Base-by-base conservation (phyloP, 805 yeast genomes). In the Suhomyces tanzawaensis region DNA sequence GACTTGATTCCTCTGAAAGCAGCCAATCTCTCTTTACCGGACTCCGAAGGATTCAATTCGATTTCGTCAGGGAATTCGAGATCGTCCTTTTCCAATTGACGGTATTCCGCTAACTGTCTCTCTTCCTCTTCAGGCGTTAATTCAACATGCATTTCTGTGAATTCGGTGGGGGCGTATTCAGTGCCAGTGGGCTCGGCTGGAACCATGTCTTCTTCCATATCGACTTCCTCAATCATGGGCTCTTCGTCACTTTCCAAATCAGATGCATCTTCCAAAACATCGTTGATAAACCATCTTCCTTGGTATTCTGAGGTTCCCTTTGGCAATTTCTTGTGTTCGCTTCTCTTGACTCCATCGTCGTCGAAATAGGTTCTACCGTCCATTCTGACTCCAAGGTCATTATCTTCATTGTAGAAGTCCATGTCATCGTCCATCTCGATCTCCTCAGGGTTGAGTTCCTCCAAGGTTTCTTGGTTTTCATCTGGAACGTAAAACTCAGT, bases 1-100 rank as follows among this genome's bases (percentile, higher is more conserved):
- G 85, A 85, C 60, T 87, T 86, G 47, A 90, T 75, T 42, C 98
- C 98, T 60, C 97, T 76, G 62, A 88, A 91, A 44, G 89, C 77
- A 21, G 71, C 63, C 40, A 93, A 71, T 46, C 87, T 75, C 46
- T 89, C 88, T 51, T 75, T 76, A 7, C 86, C 98, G 4, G 84
- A 74, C 47, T 77, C 90, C 4, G 62, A 57, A 21, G 97, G 97
- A 32, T 72, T 75, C 29, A 93, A 66, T 59, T 93, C 98, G 39
- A 91, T 65, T 64, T 93, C 99, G 63, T 93, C 99, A 0, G 98
- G 98, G 71, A 89, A 93, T 52, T 90, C 96, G 24, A 79, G 73
- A 57, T 88, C 97, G 39, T 90, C 97, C 42, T 76, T 76, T 48
- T 81, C 96, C 45, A 77, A 61, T 27, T 71, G 71, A 49, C 93